A percentile compares a stretch with the other conserved stretches of the same genome.
Evolutionary conservation across 23 red algal species (phyloP).

Genomic region (Gracilariopsis chorda): DNA sequence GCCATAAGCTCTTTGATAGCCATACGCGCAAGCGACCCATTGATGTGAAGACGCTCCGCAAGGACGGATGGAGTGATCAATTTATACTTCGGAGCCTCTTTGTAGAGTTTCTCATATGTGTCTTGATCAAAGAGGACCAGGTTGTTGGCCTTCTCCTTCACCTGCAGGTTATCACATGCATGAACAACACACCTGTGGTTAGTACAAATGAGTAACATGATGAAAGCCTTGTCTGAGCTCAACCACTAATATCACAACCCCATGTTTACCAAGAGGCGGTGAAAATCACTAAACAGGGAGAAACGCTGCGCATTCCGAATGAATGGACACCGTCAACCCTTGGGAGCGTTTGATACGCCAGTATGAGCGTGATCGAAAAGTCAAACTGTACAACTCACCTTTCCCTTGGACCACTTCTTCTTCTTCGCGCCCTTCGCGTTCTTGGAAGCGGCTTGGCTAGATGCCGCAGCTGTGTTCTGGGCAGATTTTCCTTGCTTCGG

Average conservation of each 20-base stretch:
- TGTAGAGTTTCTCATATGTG: constrained; percentile 94
- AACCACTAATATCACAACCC: neutral
- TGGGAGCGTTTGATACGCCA: too few species aligned
- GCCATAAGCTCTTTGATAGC: constrained; percentile 98
- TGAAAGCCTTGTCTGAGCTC: neutral
- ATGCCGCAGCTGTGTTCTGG: constrained; percentile 63
- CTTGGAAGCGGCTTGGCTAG: constrained; percentile 76
- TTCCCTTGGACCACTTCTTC: constrained; percentile 99
- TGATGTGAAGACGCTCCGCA: constrained; percentile 95
- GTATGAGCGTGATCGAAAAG: neutral
- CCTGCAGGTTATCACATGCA: neutral
- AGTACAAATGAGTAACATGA: neutral
- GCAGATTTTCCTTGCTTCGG: constrained; percentile 74
- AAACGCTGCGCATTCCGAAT: too few species aligned
- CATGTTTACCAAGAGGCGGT: too few species aligned
- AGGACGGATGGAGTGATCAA: constrained; percentile 95
- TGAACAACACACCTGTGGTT: neutral
- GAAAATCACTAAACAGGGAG: too few species aligned
- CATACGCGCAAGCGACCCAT: constrained; percentile 91
- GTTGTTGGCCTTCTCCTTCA: constrained; percentile 98
- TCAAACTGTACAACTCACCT: constrained; percentile 55
- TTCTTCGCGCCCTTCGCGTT: constrained; percentile 81
- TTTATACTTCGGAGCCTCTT: constrained; percentile 98
- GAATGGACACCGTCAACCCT: too few species aligned
- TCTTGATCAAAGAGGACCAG: constrained; percentile 96